Conservation (phyloP, 2,329 filamentous ascomycete species). For the Exophiala dermatitidis region DNA sequence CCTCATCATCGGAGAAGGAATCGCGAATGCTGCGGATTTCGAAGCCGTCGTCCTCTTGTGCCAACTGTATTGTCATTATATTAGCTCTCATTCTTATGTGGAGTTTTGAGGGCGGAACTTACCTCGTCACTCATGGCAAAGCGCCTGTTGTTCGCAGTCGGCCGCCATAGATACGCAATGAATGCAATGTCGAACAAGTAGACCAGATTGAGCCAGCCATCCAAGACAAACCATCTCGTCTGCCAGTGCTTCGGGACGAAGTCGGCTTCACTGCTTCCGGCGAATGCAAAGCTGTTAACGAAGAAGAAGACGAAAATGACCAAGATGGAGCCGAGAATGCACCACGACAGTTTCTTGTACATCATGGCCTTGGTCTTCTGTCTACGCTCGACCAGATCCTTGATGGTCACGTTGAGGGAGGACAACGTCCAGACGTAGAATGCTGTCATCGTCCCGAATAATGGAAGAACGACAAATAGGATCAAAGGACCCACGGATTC, state of each 20-base stretch:
- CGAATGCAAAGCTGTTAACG: constrained; percentile 93
- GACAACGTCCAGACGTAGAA: constrained; percentile 99
- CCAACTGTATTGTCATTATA: constrained; percentile 53
- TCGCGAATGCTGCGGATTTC: constrained; percentile 86
- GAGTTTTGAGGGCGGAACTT: constrained; percentile 26
- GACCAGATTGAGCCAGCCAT: constrained; percentile 94
- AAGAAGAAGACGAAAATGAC: constrained; percentile 99
- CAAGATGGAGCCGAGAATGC: constrained; percentile 81
- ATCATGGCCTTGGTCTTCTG: constrained; percentile 88
- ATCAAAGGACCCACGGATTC: constrained; percentile 85
- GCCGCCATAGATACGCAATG: constrained; percentile 91
- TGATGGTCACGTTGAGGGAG: constrained; percentile 88
- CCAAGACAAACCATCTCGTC: constrained; percentile 91
- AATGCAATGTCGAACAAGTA: constrained; percentile 91
- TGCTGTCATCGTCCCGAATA: constrained; percentile 84
- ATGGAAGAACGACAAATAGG: constrained; percentile 82
- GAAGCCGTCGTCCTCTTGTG: constrained; percentile 96
- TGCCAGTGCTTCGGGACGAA: constrained; percentile 98
- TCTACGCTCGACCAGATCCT: constrained; percentile 89
- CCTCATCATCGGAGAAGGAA: constrained; percentile 41
- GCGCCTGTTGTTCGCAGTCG: constrained; percentile 89
- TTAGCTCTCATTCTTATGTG: background rate
- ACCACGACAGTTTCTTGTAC: constrained; percentile 99
- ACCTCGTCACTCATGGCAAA: constrained; percentile 98
- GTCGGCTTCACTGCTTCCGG: constrained; percentile 72